Evolutionary conservation across 2,329 filamentous ascomycete genomes (phyloP), one percentile per base, ranked within the genome.

Genomic region (Ophidiomyces ophidiicola): DNA sequence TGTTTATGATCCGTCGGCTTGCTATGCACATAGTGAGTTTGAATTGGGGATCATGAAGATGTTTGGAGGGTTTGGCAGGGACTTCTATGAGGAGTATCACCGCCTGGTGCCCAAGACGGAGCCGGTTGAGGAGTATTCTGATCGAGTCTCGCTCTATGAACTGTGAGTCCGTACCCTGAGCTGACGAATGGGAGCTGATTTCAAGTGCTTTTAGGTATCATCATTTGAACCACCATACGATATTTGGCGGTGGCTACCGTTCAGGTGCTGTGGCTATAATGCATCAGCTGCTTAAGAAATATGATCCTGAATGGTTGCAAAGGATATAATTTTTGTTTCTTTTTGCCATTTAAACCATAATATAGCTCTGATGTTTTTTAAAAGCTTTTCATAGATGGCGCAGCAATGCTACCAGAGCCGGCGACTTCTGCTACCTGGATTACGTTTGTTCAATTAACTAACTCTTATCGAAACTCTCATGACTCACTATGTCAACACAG

Each of bases 11-110:
- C 77, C 86, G 0, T 80, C 80, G 2, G 72, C 76, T 29, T 82
- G 81, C 46, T 94, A 92, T 54, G 84, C 80, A 1, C 87, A 94
- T 56, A 80, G 72, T 1, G 88, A 96, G 64, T 94, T 80, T 58
- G 88, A 94, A 49, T 64, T 93, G 37, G 88, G 88, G 0, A 94
- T 93, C 48, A 94, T 94, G 86, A 74, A 72, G 36, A 93, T 94
- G 86, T 96, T 94, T 69, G 87, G 87, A 0, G 88, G 88, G 0
- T 94, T 92, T 59, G 77, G 77, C 0, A 51, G 58, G 0, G 58
- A 54, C 1, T 93, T 94, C 52, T 77, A 82, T 68, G 70, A 70
- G 21, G 83, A 90, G 55, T 96, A 94, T 56, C 74, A 82, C 56
- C 58, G 65, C 26, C 54, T 85, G 17, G 76, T 87, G 32, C 80